Base-by-base conservation (phyloP, 2,329 filamentous ascomycete genomes). In the Fusarium siculi region DNA sequence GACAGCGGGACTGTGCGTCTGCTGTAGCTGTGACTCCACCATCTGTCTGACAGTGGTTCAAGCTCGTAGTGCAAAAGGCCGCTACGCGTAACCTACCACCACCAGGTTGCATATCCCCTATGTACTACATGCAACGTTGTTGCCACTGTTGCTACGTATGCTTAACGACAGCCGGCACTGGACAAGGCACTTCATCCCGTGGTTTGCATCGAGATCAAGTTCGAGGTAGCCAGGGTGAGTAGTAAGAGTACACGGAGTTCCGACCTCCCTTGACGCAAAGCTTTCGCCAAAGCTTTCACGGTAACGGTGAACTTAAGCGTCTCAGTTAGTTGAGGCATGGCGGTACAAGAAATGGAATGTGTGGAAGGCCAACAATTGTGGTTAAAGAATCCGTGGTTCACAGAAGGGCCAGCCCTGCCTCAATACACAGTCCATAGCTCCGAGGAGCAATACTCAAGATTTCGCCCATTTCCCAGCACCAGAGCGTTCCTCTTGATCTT, bases 241-340 rank as follows among this genome's bases (percentile, higher is more conserved):
- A 32, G 5, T 12, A 7, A 23, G 46, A 49, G 21, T n/a, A 7
- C 15, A 23, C 15, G 15, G 18, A 49, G 21, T 10, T n/a, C n/a
- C 5, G 4, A 32, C 7, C 7, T 25, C 28, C 3, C 28, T 49
- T 23, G 15, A n/a, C 18, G n/a, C 21, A 32, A 32, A 32, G 28
- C 15, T 12, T 28, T 6, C 12, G 9, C 44, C 44, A 12, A 10
- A 12, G 28, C 15, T 18, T 32, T 18, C 15, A 49, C 21, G 46
- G 12, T n/a, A 9, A 6, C 30, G 7, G 7, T 3, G 7, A 3
- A 18, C 2, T 12, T 4, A 18, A 18, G 15, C 16, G 18, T 18
- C 16, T 16, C 12, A 32, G 14, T 11, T 9, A 12, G 10, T n/a
- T 32, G 28, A 18, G 7, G 28, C n/a, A 23, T 10, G 44, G 12